These are phyloP conservation scores for Lizonia empirigonia DNA, from an alignment of 2,329 filamentous ascomycete species.

Conservation along the genomic window DNA sequence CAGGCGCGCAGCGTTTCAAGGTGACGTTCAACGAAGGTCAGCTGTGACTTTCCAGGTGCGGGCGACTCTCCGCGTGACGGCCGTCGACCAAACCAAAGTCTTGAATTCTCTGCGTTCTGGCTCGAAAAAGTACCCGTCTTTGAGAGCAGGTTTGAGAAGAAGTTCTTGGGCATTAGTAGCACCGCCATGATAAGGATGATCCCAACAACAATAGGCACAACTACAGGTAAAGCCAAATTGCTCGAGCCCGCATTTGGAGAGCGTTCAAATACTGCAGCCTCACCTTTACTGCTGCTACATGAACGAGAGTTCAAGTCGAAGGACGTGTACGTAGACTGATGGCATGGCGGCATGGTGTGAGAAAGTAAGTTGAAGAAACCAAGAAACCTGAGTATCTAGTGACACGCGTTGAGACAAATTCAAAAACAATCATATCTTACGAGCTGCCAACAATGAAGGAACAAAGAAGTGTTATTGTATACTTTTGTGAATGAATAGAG, in stretches of 20 bases:
- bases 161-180: background rate
- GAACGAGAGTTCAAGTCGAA: background rate
- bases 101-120: background rate
- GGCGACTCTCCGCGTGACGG: background rate
- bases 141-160: background rate
- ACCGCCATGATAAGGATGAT: background rate
- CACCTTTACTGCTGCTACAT: background rate
- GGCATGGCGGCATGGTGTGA: background rate
- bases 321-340: background rate
- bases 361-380: background rate
- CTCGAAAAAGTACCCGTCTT: background rate
- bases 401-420: no score
- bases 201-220: background rate
- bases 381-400: no score
- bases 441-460: background rate
- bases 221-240: background rate
- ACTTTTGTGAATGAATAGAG: background rate
- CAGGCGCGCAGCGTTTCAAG: constrained; percentile 13
- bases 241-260: background rate
- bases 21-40: constrained; percentile 5
- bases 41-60: background rate
- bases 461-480: background rate
- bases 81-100: background rate
- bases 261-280: background rate
- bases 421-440: background rate